A percentile compares a stretch with the other conserved stretches of the same genome.
Evolutionary conservation across 176 grass and related monocot genomes (phyloP).

Genomic region (Ensete glaucum): DNA sequence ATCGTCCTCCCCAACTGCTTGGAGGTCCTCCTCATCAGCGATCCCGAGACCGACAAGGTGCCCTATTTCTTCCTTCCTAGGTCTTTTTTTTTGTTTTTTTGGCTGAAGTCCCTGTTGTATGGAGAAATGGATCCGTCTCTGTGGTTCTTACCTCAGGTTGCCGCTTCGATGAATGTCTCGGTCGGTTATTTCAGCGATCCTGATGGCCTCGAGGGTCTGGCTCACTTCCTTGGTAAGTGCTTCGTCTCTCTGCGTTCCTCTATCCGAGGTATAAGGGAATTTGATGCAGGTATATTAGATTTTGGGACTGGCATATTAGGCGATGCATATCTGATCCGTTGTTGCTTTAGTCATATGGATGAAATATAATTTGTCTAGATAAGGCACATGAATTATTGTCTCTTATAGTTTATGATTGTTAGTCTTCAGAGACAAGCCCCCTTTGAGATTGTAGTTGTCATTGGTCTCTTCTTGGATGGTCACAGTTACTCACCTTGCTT

Average conservation of each 20-base stretch:
- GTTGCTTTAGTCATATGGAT: no score
- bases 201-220: slow-evolving; percentile 69
- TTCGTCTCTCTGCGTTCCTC: slow-evolving; percentile 6
- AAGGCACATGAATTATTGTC: no score
- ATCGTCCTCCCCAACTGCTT: slow-evolving; percentile 77
- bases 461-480: no score
- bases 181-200: slow-evolving; percentile 88
- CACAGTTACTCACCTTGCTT: no score
- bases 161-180: slow-evolving; percentile 82
- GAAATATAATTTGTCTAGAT: no score
- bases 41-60: slow-evolving; percentile 93
- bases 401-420: no score
- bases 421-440: no score
- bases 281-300: background rate
- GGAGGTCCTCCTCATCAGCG: slow-evolving; percentile 82
- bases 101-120: background rate
- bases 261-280: slow-evolving; percentile 3
- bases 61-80: background rate
- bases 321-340: background rate
- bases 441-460: no score
- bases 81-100: slow-evolving; percentile 8
- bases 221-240: slow-evolving; percentile 76
- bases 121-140: background rate
- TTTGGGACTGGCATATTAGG: background rate
- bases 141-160: slow-evolving; percentile 40